Percentiles rank a stretch among this genome's conserved stretches.
phyloP scores from a whole-genome alignment of 805 yeast genomes.

The Yarrowia bubula region DNA sequence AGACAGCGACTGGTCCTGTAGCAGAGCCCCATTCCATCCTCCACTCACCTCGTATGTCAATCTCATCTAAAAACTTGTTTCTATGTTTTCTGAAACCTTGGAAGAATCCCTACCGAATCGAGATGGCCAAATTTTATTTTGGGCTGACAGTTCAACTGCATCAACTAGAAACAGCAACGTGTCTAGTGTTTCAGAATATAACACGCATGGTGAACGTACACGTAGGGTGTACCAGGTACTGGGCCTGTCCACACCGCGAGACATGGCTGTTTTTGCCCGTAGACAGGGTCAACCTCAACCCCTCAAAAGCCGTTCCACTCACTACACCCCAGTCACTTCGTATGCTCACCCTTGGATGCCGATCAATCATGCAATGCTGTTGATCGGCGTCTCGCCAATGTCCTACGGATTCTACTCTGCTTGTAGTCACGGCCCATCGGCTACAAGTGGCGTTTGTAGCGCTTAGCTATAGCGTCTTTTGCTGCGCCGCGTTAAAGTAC shows the following conservation, averaged over 20 bases:
- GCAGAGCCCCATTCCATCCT: no score
- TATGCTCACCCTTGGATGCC: conserved; percentile 13
- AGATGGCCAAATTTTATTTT: not conserved
- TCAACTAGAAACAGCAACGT: conserved; percentile 17
- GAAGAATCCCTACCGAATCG: conserved; percentile 19
- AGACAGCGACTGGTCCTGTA: no score
- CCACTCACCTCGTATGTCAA: conserved; percentile 13
- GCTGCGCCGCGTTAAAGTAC: no score
- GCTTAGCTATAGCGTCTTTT: not conserved
- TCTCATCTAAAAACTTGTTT: conserved; percentile 5
- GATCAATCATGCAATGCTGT: conserved; percentile 16
- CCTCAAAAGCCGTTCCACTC: no score
- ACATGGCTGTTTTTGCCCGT: no score
- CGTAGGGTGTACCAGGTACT: not conserved
- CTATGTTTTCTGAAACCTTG: conserved; percentile 3
- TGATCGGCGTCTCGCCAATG: conserved; percentile 18
- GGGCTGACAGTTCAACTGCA: not conserved
- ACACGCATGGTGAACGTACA: conserved; percentile 5
- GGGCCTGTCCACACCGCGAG: no score
- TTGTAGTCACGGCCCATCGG: no score
- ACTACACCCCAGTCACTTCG: not conserved
- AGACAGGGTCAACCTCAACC: no score
- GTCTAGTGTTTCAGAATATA: conserved; percentile 18
- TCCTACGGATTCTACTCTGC: no score
- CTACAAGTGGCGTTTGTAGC: not conserved